Conservation (phyloP, 2,329 filamentous ascomycete genomes). For the Microdochium nivale region DNA sequence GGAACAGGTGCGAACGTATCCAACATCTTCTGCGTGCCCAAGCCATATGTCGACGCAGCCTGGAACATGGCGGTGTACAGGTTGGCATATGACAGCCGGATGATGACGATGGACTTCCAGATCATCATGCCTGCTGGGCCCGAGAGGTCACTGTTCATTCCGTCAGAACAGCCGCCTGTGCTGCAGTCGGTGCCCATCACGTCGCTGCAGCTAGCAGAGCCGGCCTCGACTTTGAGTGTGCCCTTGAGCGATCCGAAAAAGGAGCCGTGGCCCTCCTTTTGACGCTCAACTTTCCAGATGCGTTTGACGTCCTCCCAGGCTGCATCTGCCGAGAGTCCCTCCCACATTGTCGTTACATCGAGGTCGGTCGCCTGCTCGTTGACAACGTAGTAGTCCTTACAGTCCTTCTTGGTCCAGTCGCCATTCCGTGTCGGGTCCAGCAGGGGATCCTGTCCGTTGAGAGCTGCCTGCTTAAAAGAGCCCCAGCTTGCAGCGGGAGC, state of each 20-base stretch:
- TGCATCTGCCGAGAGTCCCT: slow-evolving; percentile 9
- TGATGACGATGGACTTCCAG: slow-evolving; percentile 10
- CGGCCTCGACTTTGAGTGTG: not conserved
- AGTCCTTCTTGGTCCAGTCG: slow-evolving; percentile 6
- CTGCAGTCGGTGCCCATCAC: not conserved
- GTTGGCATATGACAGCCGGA: slow-evolving; percentile 7
- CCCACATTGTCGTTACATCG: slow-evolving; percentile 13
- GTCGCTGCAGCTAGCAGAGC: slow-evolving; percentile 4
- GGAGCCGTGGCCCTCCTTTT: not conserved
- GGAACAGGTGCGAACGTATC: slow-evolving; percentile 19
- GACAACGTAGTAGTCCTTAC: not conserved
- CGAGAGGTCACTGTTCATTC: not conserved
- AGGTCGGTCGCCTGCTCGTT: not conserved
- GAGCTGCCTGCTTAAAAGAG: slow-evolving; percentile 5
- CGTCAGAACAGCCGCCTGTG: not conserved
- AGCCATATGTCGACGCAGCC: slow-evolving; percentile 9
- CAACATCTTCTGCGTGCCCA: slow-evolving; percentile 11
- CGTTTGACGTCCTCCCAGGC: slow-evolving; percentile 17
- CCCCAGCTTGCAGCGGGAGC: slow-evolving; percentile 6
- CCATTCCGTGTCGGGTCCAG: slow-evolving; percentile 6
- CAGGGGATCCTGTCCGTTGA: slow-evolving; percentile 1
- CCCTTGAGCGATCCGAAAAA: slow-evolving; percentile 9
- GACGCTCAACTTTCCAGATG: slow-evolving; percentile 11
- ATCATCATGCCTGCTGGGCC: slow-evolving; percentile 9
- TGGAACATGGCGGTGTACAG: slow-evolving; percentile 6